Evolutionary conservation across 148 eudicot species (phyloP).

Genomic region (Oxyria digyna): DNA sequence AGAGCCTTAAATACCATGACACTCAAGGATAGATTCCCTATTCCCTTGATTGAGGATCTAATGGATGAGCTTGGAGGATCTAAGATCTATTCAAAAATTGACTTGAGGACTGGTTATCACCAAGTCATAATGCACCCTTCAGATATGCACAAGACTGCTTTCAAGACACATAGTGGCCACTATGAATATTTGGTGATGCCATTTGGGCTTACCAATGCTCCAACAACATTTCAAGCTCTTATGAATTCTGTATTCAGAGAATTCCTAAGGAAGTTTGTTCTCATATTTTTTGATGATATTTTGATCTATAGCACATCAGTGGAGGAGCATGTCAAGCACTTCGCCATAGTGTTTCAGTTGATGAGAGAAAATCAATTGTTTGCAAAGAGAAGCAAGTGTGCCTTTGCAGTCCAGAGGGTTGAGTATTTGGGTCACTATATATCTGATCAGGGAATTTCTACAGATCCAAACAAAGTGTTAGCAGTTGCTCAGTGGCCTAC

Average conservation of each 20-base stretch:
- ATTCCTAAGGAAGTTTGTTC: neutral
- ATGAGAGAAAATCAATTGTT: neutral
- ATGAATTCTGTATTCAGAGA: neutral
- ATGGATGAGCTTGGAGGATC: neutral
- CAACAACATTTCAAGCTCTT: neutral
- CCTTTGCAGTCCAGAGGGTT: no score
- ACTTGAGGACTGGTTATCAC: neutral
- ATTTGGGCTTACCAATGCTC: neutral
- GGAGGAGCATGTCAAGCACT: neutral
- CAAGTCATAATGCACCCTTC: neutral
- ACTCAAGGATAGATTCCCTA: neutral
- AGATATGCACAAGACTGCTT: neutral
- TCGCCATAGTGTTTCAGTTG: neutral
- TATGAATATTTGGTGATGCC: conserved; percentile 2
- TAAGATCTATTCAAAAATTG: neutral
- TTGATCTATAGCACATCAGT: neutral
- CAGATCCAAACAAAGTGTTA: no score
- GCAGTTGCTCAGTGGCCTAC: no score
- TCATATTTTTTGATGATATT: neutral
- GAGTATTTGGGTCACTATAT: no score
- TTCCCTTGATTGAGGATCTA: neutral
- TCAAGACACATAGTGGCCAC: neutral
- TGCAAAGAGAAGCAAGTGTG: neutral
- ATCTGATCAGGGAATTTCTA: no score
- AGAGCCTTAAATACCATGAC: neutral